Evolutionary conservation across 805 yeast genomes (phyloP).

Genomic region (Ogataea thermomethanolica): DNA sequence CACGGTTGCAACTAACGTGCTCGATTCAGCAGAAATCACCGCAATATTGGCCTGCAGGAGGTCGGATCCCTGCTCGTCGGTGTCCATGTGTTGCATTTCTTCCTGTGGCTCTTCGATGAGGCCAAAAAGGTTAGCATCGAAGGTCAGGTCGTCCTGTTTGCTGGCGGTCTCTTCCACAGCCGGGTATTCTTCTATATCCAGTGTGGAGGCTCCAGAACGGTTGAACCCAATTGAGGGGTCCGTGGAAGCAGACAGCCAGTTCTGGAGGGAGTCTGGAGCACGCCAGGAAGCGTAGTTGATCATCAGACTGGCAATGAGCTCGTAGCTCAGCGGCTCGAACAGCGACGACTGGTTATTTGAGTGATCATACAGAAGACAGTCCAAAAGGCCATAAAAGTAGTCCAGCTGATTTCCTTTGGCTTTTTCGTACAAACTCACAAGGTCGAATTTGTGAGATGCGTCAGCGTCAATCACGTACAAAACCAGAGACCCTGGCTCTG

Average conservation of each 20-base stretch:
- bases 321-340: constrained; percentile 21
- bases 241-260: constrained; percentile 25
- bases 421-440: constrained; percentile 16
- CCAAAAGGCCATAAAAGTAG: constrained; percentile 23
- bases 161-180: constrained; percentile 10
- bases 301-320: constrained; percentile 22
- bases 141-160: constrained; percentile 18
- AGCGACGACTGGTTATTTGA: constrained; percentile 13
- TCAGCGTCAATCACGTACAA: constrained; percentile 14
- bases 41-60: constrained; percentile 6
- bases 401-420: constrained; percentile 21
- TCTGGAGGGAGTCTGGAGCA: constrained; percentile 15
- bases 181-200: constrained; percentile 1
- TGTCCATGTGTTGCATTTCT: constrained; percentile 6
- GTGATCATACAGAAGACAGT: constrained; percentile 11
- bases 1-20: constrained; percentile 4
- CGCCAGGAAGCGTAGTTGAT: constrained; percentile 25
- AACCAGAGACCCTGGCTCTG: constrained; percentile 6
- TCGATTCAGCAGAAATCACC: constrained; percentile 4
- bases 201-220: constrained; percentile 17
- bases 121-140: constrained; percentile 31
- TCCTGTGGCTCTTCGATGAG: constrained; percentile 29
- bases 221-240: constrained; percentile 18
- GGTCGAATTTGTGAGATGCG: constrained; percentile 19
- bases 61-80: constrained; percentile 1